Percentiles rank a stretch among this genome's conserved stretches.
phyloP scores from a whole-genome alignment of 371 early-diverging fungal species.

The Mitosporidium daphniae region DNA sequence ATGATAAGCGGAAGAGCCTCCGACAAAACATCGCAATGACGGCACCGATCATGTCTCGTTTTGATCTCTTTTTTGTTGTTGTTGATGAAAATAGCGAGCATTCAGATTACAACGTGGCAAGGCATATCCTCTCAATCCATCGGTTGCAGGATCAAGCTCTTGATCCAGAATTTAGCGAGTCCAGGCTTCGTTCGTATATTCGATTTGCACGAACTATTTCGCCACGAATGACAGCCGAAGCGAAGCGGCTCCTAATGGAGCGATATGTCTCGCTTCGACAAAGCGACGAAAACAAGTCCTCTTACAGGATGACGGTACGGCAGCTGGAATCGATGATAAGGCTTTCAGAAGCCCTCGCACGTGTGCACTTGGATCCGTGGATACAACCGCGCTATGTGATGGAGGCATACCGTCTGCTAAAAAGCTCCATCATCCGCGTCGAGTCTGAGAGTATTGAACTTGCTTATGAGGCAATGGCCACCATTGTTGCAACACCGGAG shows the following conservation, averaged over 20 bases:
- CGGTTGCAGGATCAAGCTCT: conserved; percentile 24
- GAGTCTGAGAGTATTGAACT: conserved; percentile 45
- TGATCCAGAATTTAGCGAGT: conserved; percentile 23
- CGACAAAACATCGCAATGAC: conserved; percentile 87
- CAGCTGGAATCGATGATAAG: conserved; percentile 11
- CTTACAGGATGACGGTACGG: conserved; percentile 10
- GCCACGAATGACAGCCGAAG: conserved; percentile 10
- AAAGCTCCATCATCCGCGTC: conserved; percentile 59
- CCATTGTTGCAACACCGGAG: conserved; percentile 9
- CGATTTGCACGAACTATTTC: conserved; percentile 46
- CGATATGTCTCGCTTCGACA: conserved; percentile 63
- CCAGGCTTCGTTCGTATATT: conserved; percentile 40
- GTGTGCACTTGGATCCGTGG: conserved; percentile 4
- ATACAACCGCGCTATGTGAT: conserved; percentile 33
- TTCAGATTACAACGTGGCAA: conserved; percentile 61
- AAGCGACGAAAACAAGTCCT: conserved; percentile 21
- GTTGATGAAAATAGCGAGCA: conserved; percentile 67
- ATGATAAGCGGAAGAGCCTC: conserved; percentile 9
- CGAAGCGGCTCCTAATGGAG: neutral
- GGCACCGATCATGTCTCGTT: conserved; percentile 95
- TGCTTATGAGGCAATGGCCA: conserved; percentile 5
- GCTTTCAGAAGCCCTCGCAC: conserved; percentile 13
- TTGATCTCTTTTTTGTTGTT: conserved; percentile 93
- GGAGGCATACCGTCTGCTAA: conserved; percentile 59
- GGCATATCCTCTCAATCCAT: conserved; percentile 71